Evolutionary conservation across 331 rosid genomes (phyloP).

Genomic region (Cydonia oblonga): DNA sequence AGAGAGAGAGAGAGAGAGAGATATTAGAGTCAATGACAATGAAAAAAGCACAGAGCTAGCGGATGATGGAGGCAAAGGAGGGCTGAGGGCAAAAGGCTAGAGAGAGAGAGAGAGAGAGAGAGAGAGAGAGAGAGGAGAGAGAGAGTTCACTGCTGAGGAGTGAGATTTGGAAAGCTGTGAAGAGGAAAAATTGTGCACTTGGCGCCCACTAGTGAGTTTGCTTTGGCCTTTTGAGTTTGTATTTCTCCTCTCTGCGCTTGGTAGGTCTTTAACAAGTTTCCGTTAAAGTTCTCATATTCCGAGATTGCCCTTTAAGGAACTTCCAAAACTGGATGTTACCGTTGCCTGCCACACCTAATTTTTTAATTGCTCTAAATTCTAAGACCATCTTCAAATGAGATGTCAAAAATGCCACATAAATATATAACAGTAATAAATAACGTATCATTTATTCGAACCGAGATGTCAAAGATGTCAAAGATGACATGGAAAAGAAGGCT

Average conservation of each 20-base stretch:
- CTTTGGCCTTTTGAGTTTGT: background rate
- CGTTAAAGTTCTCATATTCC: slow-evolving; percentile 42
- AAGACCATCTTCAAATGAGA: too few species aligned
- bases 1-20: background rate
- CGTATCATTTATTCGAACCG: too few species aligned
- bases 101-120: slow-evolving; percentile 7
- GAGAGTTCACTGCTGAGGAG: background rate
- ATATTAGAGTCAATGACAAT: slow-evolving; percentile 8
- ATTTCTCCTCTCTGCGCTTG: background rate
- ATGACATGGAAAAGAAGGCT: too few species aligned
- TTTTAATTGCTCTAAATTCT: background rate
- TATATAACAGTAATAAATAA: too few species aligned
- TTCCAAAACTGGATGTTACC: slow-evolving; percentile 63
- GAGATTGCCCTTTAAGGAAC: slow-evolving; percentile 42
- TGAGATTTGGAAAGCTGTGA: slow-evolving; percentile 18
- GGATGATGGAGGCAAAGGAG: background rate
- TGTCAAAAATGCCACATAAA: too few species aligned
- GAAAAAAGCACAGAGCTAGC: slow-evolving; percentile 4
- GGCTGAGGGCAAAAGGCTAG: background rate
- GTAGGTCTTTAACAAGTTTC: slow-evolving; percentile 19
- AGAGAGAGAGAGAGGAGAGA: background rate
- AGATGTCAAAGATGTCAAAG: too few species aligned
- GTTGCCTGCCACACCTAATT: slow-evolving; percentile 39
- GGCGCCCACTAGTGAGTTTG: slow-evolving; percentile 26
- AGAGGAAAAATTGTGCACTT: slow-evolving; percentile 17